These are phyloP conservation scores for Saccharomycopsis microspora DNA, from an alignment of 805 yeast genomes.

Conservation along the genomic window DNA sequence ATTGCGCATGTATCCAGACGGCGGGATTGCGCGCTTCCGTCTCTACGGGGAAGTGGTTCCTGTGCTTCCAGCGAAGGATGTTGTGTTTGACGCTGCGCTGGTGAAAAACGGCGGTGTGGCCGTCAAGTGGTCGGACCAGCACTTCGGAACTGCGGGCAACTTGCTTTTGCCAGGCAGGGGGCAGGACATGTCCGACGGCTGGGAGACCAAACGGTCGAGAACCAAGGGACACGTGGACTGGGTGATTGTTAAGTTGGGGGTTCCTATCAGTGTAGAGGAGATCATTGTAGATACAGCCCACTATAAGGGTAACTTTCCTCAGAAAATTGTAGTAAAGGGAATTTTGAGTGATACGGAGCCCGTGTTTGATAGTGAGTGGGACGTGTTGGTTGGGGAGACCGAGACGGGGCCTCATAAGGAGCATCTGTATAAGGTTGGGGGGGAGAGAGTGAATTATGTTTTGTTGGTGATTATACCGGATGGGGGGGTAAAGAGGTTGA, in stretches of 20 bases:
- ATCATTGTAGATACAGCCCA: slow-evolving; percentile 85
- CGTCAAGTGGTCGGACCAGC: slow-evolving; percentile 77
- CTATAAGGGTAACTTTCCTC: slow-evolving; percentile 92
- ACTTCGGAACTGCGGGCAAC: slow-evolving; percentile 87
- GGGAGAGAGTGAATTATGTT: slow-evolving; percentile 49
- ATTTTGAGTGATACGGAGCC: slow-evolving; percentile 25
- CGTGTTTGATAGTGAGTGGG: slow-evolving; percentile 45
- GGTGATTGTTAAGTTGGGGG: slow-evolving; percentile 78
- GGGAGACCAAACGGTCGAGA: slow-evolving; percentile 94
- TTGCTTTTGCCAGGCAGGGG: slow-evolving; percentile 90
- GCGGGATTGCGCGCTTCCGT: slow-evolving; percentile 93
- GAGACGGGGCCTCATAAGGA: slow-evolving; percentile 81
- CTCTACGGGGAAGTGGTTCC: slow-evolving; percentile 78
- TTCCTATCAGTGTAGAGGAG: slow-evolving; percentile 44
- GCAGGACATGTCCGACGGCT: slow-evolving; percentile 93
- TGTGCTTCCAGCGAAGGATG: slow-evolving; percentile 38
- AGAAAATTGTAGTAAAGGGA: slow-evolving; percentile 61
- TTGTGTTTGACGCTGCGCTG: slow-evolving; percentile 59
- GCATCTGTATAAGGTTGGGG: slow-evolving; percentile 36
- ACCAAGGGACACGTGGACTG: slow-evolving; percentile 79
- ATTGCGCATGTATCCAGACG: slow-evolving; percentile 92
- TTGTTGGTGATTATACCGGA: slow-evolving; percentile 83
- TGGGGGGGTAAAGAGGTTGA: slow-evolving; percentile 89
- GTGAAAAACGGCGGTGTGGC: slow-evolving; percentile 87
- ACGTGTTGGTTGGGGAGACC: slow-evolving; percentile 46